A percentile compares a stretch with the other conserved stretches of the same genome.
Conservation (phyloP, 306 rosid genomes). For the Cicer yamashitae region DNA sequence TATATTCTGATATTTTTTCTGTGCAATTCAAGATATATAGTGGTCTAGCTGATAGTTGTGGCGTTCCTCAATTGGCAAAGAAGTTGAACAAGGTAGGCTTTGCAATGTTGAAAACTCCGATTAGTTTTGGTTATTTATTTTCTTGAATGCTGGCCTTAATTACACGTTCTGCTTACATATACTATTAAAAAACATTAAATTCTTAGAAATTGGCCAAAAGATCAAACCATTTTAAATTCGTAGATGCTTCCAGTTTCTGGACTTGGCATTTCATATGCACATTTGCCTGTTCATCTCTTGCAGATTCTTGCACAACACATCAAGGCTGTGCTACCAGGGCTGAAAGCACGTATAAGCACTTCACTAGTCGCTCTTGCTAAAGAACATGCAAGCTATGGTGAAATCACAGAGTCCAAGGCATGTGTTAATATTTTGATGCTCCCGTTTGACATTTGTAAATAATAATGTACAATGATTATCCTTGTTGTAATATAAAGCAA, state of each 20-base stretch:
- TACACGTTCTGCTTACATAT: constrained; percentile 5
- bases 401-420: constrained; percentile 91
- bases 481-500: constrained; percentile 39
- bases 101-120: constrained; percentile 37
- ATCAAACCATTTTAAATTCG: constrained; percentile 24
- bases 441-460: constrained; percentile 14
- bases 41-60: constrained; percentile 86
- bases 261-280: constrained; percentile 30
- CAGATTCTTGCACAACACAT: constrained; percentile 91
- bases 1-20: constrained; percentile 31
- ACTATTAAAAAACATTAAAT: constrained; percentile 14
- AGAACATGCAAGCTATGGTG: constrained; percentile 92
- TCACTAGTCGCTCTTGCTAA: constrained; percentile 80
- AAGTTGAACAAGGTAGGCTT: constrained; percentile 87
- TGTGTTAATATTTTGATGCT: constrained; percentile 39
- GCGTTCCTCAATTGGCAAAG: constrained; percentile 95
- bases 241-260: constrained; percentile 21
- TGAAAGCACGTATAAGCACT: constrained; percentile 82
- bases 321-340: constrained; percentile 80
- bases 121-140: constrained; percentile 21
- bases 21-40: constrained; percentile 74
- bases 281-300: constrained; percentile 47
- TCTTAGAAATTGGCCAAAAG: constrained; percentile 35
- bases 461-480: constrained; percentile 15
- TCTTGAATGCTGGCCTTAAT: constrained; percentile 19